A percentile compares a stretch with the other conserved stretches of the same genome.
Conservation (phyloP, 2,329 filamentous ascomycete genomes). For the Exophiala aquamarina region DNA sequence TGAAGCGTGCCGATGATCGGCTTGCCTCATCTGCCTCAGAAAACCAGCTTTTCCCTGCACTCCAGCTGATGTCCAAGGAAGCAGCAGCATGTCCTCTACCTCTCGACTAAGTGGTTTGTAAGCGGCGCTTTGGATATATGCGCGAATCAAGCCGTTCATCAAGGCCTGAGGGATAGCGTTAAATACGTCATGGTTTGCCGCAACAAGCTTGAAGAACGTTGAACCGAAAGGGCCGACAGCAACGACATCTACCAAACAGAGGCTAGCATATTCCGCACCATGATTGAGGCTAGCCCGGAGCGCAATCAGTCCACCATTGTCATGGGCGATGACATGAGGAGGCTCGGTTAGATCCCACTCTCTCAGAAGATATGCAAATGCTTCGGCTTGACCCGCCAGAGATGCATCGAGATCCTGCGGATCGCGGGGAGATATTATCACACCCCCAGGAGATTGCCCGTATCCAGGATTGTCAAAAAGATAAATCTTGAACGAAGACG, state of each 20-base stretch:
- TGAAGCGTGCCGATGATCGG: conserved; percentile 31
- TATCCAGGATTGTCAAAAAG: conserved; percentile 49
- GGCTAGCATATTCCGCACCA: conserved; percentile 35
- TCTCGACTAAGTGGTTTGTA: conserved; percentile 31
- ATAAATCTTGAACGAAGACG: conserved; percentile 39
- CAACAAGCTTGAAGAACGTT: conserved; percentile 44
- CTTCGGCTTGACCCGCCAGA: conserved; percentile 40
- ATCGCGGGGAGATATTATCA: conserved; percentile 8
- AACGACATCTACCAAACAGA: conserved; percentile 46
- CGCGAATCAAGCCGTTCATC: conserved; percentile 39
- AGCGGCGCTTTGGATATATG: conserved; percentile 42
- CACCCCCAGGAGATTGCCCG: conserved; percentile 37
- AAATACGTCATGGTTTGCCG: conserved; percentile 36
- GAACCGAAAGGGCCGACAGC: conserved; percentile 44
- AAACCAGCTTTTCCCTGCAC: conserved; percentile 37
- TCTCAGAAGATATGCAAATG: conserved; percentile 39
- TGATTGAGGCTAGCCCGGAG: conserved; percentile 41
- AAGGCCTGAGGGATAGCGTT: conserved; percentile 35
- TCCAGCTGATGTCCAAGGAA: conserved; percentile 34
- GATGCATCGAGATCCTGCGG: conserved; percentile 32
- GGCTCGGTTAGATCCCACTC: conserved; percentile 30
- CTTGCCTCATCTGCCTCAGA: conserved; percentile 41
- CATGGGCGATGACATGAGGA: conserved; percentile 45
- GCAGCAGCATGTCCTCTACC: conserved; percentile 37
- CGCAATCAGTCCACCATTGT: conserved; percentile 44